phyloP scores from a whole-genome alignment of 2,329 filamentous ascomycete species.

The Sporothrix phasma region DNA sequence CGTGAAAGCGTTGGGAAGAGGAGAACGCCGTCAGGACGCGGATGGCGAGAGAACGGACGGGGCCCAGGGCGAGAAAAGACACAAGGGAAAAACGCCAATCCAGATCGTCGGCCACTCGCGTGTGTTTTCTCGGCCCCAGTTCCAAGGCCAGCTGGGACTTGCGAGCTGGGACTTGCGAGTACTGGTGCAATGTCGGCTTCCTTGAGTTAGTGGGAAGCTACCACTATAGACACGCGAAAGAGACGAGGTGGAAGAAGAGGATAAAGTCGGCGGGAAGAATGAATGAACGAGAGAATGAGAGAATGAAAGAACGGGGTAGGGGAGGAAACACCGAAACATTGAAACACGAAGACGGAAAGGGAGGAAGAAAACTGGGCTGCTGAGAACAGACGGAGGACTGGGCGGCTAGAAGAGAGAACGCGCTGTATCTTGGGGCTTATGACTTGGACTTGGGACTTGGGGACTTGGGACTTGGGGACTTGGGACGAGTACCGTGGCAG shows the following conservation, averaged over 20 bases:
- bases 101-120: background rate
- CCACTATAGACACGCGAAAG: slow-evolving; percentile 4
- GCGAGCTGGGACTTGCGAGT: too few species aligned
- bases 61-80: background rate
- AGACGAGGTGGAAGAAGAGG: background rate
- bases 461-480: background rate
- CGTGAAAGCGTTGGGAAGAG: background rate
- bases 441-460: background rate
- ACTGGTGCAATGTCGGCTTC: background rate
- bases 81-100: background rate
- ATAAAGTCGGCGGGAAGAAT: background rate
- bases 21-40: background rate
- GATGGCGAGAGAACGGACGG: background rate
- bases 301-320: background rate
- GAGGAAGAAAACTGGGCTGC: slow-evolving; percentile 8
- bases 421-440: slow-evolving; percentile 12
- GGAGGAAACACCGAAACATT: slow-evolving; percentile 2
- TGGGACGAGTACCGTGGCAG: slow-evolving; percentile 8
- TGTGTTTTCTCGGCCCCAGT: background rate
- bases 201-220: slow-evolving; percentile 9
- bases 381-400: background rate
- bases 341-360: slow-evolving; percentile 6
- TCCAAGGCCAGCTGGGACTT: slow-evolving; percentile 9
- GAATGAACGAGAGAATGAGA: background rate
- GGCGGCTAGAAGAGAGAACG: slow-evolving; percentile 8